Base-by-base conservation (phyloP, 352 stramenopile species). In the Phytophthora constricta region DNA sequence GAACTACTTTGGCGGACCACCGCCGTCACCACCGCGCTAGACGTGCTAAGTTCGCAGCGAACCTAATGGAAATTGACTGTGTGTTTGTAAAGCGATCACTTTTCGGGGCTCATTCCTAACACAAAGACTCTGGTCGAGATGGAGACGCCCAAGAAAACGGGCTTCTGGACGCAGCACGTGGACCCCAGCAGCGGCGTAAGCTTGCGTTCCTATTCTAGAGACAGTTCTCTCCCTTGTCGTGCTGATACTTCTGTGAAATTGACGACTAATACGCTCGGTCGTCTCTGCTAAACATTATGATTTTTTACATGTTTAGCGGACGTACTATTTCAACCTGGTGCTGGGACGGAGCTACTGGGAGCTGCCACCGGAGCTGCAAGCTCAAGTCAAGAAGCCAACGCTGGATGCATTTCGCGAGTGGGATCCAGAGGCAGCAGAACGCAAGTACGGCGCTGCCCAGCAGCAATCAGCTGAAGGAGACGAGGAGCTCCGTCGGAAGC, bases 321-420 rank as follows among this genome's bases (percentile, higher is more conserved):
- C 58, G 62, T 95, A 86, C 48, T 95, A 87, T 76, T 95, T 84
- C 64, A 95, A 95, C 57, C 86, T 95, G 73, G 80, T 72, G 17
- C 63, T 90, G 9, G 80, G 84, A 31, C 77, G 84, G 14, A 95
- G 86, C 70, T 93, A 82, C 64, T 95, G 86, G 86, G 72, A 89
- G 55, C 57, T 95, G 20, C 80, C 86, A 2, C 26, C 74, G 1
- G 79, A 93, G 20, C 22, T 92, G 11, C 58, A 74, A 27, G 62
- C 65, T 28, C 70, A 87, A 48, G 81, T 93, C 11, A 72, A 85
- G 48, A 74, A 49, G 11, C 84, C 86, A 0, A 57, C 72, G 23
- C 56, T 84, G n/a, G 68, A 90, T 42, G 74, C 65, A 16, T 26
- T 89, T n/a, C 74, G 79, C 27, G 68, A 81, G 19, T 86, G 80